Evolutionary conservation across 2,329 filamentous ascomycete species (phyloP).

Genomic region (Penicillium polonicum): DNA sequence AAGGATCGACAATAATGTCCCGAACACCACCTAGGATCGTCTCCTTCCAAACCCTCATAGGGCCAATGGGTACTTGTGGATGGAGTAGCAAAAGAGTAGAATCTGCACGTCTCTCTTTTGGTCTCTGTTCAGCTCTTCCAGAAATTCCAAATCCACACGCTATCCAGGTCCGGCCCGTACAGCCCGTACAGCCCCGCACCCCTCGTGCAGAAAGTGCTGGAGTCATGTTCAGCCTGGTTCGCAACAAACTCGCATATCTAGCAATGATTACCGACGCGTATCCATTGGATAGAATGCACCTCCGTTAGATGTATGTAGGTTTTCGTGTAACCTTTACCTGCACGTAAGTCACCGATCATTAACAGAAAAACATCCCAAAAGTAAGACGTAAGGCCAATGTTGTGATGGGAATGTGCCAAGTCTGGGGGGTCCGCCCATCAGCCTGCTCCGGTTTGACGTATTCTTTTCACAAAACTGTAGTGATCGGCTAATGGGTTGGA

Average conservation of each 20-base stretch:
- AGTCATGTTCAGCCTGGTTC: slow-evolving; percentile 17
- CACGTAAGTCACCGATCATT: not conserved
- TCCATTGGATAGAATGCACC: slow-evolving; percentile 12
- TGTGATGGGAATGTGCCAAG: slow-evolving; percentile 15
- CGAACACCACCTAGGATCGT: slow-evolving; percentile 9
- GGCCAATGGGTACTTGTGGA: not conserved
- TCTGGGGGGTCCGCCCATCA: slow-evolving; percentile 7
- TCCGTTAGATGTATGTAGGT: not conserved
- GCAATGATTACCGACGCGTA: slow-evolving; percentile 11
- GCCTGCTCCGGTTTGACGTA: slow-evolving; percentile 22
- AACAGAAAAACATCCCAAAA: not conserved
- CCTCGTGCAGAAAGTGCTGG: slow-evolving; percentile 10
- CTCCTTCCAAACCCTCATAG: not conserved
- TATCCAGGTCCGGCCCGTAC: slow-evolving; percentile 4
- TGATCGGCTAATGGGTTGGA: slow-evolving; percentile 17
- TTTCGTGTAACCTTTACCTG: slow-evolving; percentile 1
- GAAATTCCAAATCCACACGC: slow-evolving; percentile 1
- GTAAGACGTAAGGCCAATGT: not conserved
- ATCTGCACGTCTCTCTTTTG: slow-evolving; percentile 8
- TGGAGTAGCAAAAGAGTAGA: not conserved
- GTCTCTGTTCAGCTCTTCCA: not conserved
- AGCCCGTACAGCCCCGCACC: not conserved
- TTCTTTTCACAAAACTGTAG: slow-evolving; percentile 13
- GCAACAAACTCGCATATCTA: slow-evolving; percentile 5
- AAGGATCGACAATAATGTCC: slow-evolving; percentile 21